phyloP scores from a whole-genome alignment of 257 asterid species.

The Orobanche coerulescens region DNA sequence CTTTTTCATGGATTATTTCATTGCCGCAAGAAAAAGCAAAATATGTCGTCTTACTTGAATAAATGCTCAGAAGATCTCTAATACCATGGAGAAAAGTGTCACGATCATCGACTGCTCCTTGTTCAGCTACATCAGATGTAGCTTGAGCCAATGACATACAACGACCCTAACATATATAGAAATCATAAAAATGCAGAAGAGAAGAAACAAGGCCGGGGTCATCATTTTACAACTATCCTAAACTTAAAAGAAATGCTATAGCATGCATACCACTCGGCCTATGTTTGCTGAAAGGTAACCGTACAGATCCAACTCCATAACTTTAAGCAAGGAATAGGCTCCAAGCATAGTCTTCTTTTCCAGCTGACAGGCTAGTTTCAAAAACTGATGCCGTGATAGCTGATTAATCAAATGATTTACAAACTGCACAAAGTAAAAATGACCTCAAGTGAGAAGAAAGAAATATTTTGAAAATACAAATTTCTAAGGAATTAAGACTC shows the following conservation, averaged over 20 bases:
- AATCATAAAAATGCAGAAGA: conserved; percentile 15
- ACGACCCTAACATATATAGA: conserved; percentile 48
- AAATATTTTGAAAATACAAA: not conserved
- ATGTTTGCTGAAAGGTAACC: conserved; percentile 83
- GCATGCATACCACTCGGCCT: conserved; percentile 78
- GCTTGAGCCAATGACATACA: conserved; percentile 80
- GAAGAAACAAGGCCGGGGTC: not conserved
- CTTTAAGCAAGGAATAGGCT: conserved; percentile 86
- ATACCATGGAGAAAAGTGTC: conserved; percentile 93
- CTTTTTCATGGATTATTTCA: not conserved
- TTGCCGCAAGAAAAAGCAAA: conserved; percentile 5
- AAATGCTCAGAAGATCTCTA: conserved; percentile 90
- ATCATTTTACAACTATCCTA: not conserved
- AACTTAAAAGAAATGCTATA: not conserved
- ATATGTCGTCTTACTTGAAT: conserved; percentile 58
- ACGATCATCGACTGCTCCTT: conserved; percentile 97
- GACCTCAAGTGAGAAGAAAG: conserved; percentile 18
- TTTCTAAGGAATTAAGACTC: conserved; percentile 11
- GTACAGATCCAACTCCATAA: conserved; percentile 80
- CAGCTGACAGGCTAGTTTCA: conserved; percentile 85
- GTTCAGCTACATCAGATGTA: conserved; percentile 86
- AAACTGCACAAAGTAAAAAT: conserved; percentile 53
- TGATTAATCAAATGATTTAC: conserved; percentile 82
- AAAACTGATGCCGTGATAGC: conserved; percentile 76
- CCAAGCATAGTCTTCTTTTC: conserved; percentile 97